A percentile compares a stretch with the other conserved stretches of the same genome.
These are phyloP conservation scores for Tulasnella sp. DNA, from an alignment of 768 basidiomycete genomes.

Conservation along the genomic window DNA sequence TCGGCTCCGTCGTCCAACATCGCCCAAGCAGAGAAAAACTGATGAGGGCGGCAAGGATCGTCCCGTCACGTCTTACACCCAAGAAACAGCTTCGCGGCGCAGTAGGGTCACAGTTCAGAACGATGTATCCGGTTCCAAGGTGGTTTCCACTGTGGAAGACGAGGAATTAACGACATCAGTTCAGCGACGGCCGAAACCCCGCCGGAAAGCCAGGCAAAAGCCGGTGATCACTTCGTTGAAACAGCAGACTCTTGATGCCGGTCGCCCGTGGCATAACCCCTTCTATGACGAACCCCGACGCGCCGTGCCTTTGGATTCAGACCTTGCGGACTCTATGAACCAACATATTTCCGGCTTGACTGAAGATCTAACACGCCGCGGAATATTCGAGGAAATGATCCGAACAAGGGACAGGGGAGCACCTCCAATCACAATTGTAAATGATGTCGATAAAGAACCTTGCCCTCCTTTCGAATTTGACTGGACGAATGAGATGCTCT, in stretches of 20 bases:
- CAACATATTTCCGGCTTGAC: not conserved
- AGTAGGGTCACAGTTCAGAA: not conserved
- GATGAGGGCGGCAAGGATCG: not conserved
- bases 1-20: not conserved
- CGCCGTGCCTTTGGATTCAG: conserved; percentile 25
- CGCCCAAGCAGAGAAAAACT: not conserved
- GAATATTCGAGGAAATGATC: conserved; percentile 68
- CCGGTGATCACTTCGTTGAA: conserved; percentile 14
- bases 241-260: not conserved
- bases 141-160: not conserved
- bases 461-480: conserved; percentile 85
- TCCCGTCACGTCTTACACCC: not conserved
- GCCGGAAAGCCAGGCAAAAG: not conserved
- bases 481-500: conserved; percentile 83
- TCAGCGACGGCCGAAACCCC: not conserved
- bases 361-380: conserved; percentile 41
- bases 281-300: not conserved
- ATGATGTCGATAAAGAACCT: conserved; percentile 65
- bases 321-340: conserved; percentile 34
- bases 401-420: conserved; percentile 69
- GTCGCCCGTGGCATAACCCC: conserved; percentile 23
- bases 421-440: conserved; percentile 68
- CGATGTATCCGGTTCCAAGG: not conserved
- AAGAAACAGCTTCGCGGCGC: conserved; percentile 1
- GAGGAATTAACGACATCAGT: not conserved